phyloP scores from a whole-genome alignment of 2,329 filamentous ascomycete species.

The Aspergillus sergii region DNA sequence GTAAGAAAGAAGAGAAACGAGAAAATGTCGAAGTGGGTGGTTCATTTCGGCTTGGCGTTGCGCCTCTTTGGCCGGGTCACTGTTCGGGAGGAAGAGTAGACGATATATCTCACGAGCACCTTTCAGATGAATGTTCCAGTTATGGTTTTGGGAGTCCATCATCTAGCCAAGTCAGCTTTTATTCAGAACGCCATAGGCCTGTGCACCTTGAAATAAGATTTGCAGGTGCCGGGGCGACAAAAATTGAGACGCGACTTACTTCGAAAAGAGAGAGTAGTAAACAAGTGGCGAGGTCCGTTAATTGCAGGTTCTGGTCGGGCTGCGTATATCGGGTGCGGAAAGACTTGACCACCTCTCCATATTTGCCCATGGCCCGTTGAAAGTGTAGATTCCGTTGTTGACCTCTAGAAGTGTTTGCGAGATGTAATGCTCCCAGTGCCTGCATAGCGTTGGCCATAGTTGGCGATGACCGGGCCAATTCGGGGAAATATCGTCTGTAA shows the following conservation, averaged over 20 bases:
- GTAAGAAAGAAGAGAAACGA: constrained; percentile 44
- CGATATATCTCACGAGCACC: constrained; percentile 44
- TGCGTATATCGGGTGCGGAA: constrained; percentile 32
- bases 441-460: constrained; percentile 43
- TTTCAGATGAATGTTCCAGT: constrained; percentile 43
- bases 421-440: constrained; percentile 43
- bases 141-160: constrained; percentile 42
- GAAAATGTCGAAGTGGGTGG: constrained; percentile 38
- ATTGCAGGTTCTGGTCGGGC: constrained; percentile 26
- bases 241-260: constrained; percentile 22
- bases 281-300: constrained; percentile 39
- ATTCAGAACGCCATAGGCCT: not conserved
- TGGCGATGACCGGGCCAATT: constrained; percentile 35
- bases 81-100: constrained; percentile 32
- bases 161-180: constrained; percentile 27
- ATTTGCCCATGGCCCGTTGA: constrained; percentile 42
- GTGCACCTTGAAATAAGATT: not conserved
- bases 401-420: constrained; percentile 41
- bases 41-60: constrained; percentile 34
- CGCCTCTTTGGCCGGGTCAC: constrained; percentile 28
- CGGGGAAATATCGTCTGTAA: constrained; percentile 37
- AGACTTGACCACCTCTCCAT: constrained; percentile 40
- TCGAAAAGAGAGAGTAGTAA: constrained; percentile 39
- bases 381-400: constrained; percentile 37
- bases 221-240: not conserved